Evolutionary conservation across 331 rosid species (phyloP), one percentile per base, ranked within the genome.

Genomic region (Pyracantha coccinea): DNA sequence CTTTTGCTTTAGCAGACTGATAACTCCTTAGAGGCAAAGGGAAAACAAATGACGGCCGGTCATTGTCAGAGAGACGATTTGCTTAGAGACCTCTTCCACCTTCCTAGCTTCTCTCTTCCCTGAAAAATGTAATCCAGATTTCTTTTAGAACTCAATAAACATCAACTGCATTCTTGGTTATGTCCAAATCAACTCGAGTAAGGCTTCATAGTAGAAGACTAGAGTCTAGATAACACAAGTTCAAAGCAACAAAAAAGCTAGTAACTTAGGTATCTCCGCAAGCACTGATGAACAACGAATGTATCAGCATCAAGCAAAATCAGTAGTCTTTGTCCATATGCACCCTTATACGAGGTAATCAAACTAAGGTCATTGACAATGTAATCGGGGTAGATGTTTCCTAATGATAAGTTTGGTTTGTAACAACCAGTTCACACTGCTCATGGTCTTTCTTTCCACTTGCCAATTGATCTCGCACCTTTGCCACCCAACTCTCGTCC

Each of bases 71-170:
- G 72, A 66, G 77, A 72, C 65, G 83, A 63, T 72, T 63, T 75
- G 10, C 63, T 32, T 17, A 15, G 38, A 27, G 38, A 66, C 50
- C 75, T 81, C 68, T 78, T 84, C 85, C 88, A 84, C 75, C 83
- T 84, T 72, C 88, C 85, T 16, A 81, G 81, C 75, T 81, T 84
- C 81, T 84, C 81, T 63, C 85, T 74, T 75, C 83, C 85, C 88
- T 84, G 85, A 14, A 55, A 31, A 38, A 29, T n/a, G 27, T 6
- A 27, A 68, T 7, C 15, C 28, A 1, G 16, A 59, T 17, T 8
- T 35, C 8, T 6, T 69, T 74, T 59, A 28, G 12, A 27, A 24
- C 27, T 54, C 10, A 62, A 57, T 70, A 47, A 65, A 25, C 28
- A 17, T 13, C 2, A 24, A 59, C 16, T 59, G n/a, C 67, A 50